phyloP scores from a whole-genome alignment of 371 early-diverging fungal genomes.

The Circinella minor region DNA sequence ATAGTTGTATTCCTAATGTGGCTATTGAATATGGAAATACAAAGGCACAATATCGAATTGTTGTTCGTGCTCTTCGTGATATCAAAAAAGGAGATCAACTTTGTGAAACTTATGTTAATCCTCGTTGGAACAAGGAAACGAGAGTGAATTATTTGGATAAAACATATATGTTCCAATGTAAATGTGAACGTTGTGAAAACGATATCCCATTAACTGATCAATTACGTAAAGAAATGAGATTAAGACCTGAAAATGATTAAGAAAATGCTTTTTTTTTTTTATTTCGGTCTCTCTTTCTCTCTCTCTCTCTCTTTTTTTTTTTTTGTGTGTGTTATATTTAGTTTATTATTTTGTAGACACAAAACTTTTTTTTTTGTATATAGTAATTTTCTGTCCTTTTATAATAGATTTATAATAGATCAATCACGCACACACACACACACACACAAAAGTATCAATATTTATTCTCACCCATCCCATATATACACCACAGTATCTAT shows the following conservation, averaged over 20 bases:
- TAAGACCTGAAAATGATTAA: conserved; percentile 37
- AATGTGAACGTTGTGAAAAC: conserved; percentile 63
- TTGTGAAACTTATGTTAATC: conserved; percentile 66
- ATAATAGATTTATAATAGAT: too few relatives aligned
- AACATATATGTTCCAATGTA: conserved; percentile 62
- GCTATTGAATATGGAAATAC: conserved; percentile 57
- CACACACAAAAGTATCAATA: too few relatives aligned
- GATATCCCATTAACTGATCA: conserved; percentile 57
- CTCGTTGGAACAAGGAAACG: conserved; percentile 68
- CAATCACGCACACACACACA: too few relatives aligned
- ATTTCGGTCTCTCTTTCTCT: too few relatives aligned
- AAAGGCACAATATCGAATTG: conserved; percentile 58
- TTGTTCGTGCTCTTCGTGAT: conserved; percentile 58
- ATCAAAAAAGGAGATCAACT: conserved; percentile 64
- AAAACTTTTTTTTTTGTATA: too few relatives aligned
- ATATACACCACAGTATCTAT: too few relatives aligned
- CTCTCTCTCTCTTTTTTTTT: too few relatives aligned
- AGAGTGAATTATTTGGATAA: conserved; percentile 61
- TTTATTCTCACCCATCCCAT: too few relatives aligned
- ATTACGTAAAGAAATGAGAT: conserved; percentile 45
- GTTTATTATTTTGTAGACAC: too few relatives aligned
- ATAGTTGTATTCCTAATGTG: conserved; percentile 61
- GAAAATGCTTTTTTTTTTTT: too few relatives aligned
- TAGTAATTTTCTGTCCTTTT: too few relatives aligned
- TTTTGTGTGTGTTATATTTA: too few relatives aligned